Evolutionary conservation across 192 early-diverging fungal species (phyloP).

Genomic region (Kickxella alabastrina): DNA sequence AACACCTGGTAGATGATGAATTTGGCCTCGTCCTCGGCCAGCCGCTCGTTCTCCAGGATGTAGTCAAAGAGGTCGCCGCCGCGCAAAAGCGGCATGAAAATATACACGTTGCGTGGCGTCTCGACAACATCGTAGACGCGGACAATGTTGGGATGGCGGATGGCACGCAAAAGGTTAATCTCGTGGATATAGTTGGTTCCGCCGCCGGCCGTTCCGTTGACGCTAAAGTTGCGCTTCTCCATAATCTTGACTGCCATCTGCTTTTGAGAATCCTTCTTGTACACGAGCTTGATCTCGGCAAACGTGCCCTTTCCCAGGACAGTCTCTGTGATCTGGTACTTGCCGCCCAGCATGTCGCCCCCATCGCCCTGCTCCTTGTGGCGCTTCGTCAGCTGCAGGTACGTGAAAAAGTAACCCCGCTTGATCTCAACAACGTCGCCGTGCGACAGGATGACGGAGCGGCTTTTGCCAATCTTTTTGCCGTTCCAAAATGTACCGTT

Average conservation of each 20-base stretch:
- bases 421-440: slow-evolving; percentile 59
- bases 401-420: slow-evolving; percentile 49
- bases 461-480: slow-evolving; percentile 52
- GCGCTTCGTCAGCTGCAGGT: slow-evolving; percentile 22
- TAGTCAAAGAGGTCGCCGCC: slow-evolving; percentile 91
- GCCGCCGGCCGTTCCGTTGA: slow-evolving; percentile 65
- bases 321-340: slow-evolving; percentile 50
- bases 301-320: slow-evolving; percentile 63
- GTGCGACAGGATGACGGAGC: slow-evolving; percentile 55
- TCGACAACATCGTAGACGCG: slow-evolving; percentile 63
- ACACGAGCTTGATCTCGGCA: slow-evolving; percentile 69
- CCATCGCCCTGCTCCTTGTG: slow-evolving; percentile 6
- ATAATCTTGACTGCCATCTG: slow-evolving; percentile 85
- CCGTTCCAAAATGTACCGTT: slow-evolving; percentile 62
- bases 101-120: slow-evolving; percentile 59
- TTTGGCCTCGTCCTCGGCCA: slow-evolving; percentile 75
- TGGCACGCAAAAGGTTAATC: slow-evolving; percentile 65
- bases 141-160: slow-evolving; percentile 71
- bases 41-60: slow-evolving; percentile 60
- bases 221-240: slow-evolving; percentile 63
- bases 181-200: slow-evolving; percentile 74
- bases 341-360: slow-evolving; percentile 14
- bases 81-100: slow-evolving; percentile 70
- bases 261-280: slow-evolving; percentile 60
- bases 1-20: slow-evolving; percentile 72